These are phyloP conservation scores for Cordyceps javanica DNA, from an alignment of 2,329 filamentous ascomycete species.

Conservation along the genomic window DNA sequence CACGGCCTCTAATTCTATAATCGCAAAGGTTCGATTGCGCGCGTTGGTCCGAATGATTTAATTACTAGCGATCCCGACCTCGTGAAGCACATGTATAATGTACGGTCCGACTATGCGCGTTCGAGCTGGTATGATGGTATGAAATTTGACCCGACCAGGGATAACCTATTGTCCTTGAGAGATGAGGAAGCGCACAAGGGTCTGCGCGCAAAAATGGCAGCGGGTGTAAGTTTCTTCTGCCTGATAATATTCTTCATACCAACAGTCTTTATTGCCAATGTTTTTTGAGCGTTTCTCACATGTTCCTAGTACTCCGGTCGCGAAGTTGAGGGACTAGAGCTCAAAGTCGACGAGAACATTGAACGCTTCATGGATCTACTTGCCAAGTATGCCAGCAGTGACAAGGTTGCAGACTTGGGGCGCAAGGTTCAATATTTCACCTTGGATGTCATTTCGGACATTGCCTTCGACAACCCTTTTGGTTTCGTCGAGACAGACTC, in stretches of 20 bases:
- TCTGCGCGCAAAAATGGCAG: slow-evolving; percentile 42
- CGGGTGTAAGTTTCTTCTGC: slow-evolving; percentile 37
- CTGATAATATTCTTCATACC: neutral
- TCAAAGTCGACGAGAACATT: slow-evolving; percentile 42
- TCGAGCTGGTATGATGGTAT: slow-evolving; percentile 42
- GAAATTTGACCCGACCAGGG: slow-evolving; percentile 44
- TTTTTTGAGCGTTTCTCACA: neutral
- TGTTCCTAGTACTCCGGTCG: slow-evolving; percentile 39
- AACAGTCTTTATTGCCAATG: neutral
- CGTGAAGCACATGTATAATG: slow-evolving; percentile 28
- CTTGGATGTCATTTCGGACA: slow-evolving; percentile 45
- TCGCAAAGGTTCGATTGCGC: slow-evolving; percentile 27
- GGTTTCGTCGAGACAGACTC: slow-evolving; percentile 39
- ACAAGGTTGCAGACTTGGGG: slow-evolving; percentile 41
- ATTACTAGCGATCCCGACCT: slow-evolving; percentile 33
- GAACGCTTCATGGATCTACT: slow-evolving; percentile 38
- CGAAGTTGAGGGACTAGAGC: slow-evolving; percentile 44
- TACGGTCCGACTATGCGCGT: slow-evolving; percentile 28
- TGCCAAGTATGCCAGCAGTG: slow-evolving; percentile 29
- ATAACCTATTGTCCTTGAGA: slow-evolving; percentile 45
- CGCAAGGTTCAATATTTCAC: slow-evolving; percentile 44
- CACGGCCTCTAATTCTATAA: neutral
- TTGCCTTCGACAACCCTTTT: slow-evolving; percentile 43
- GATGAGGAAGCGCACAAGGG: slow-evolving; percentile 38
- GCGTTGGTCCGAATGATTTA: slow-evolving; percentile 36